Base-by-base conservation (phyloP, 1,284 basidiomycete genomes). In the Farysia itapuensis region DNA sequence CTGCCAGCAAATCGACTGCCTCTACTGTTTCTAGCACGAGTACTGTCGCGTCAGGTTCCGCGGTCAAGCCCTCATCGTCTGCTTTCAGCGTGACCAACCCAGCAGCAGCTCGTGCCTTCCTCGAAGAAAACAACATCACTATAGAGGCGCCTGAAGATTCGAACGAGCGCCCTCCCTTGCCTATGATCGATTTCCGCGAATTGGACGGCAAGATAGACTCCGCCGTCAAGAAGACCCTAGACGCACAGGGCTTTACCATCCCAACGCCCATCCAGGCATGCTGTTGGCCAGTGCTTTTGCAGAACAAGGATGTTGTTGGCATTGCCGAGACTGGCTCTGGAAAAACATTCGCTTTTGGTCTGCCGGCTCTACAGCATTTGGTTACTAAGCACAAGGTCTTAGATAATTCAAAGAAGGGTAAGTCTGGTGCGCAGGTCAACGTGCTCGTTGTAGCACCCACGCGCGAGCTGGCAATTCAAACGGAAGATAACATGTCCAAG, bases 201-300 rank as follows among this genome's bases (percentile, higher is more conserved):
- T 81, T 91, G 1, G 80, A 84, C 4, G 79, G 81, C 29, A 82
- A 94, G 43, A 84, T 87, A 13, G 77, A 80, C 4, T 79, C 81
- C 12, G 81, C 93, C 19, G 82, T 76, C 33, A 68, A 64, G 35
- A 54, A 65, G 81, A 47, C 77, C 77, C 9, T 87, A 84, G 16
- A 86, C 91, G 51, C 78, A 77, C 47, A 79, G 25, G 72, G 81
- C 8, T 99, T 94, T 80, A 83, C 85, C 48, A 85, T 88, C 67
- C 95, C 95, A 0, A 95, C 93, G 0, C 91, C 94, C 0, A 93
- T 99, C 49, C 94, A 98, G 77, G 86, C 91, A 4, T 95, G 90
- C 70, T 86, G 92, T 24, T 99, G 94, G 94, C 91, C 92, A 4
- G 85, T 89, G 15, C 83, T 90, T 5, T 80, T 97, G 22, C 81